Evolutionary conservation across 2,329 filamentous ascomycete genomes (phyloP), one percentile per base, ranked within the genome.

Genomic region (Cadophora sp.): DNA sequence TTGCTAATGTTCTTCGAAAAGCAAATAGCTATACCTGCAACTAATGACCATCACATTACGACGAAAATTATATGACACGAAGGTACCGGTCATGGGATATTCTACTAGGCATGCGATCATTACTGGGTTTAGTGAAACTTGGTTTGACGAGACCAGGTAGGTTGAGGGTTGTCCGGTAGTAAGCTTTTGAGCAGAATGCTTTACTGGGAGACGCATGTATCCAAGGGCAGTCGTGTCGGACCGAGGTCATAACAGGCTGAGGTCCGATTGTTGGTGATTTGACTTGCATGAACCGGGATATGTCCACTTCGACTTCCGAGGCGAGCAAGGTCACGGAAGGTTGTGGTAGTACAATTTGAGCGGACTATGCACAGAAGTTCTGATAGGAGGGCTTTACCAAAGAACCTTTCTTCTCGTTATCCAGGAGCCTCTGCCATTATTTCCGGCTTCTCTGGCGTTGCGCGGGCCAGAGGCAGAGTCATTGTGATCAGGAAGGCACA

Each of bases 231-330:
- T n/a, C 24, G n/a, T n/a, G n/a, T 29, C 14, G 26, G 51, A 55
- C 26, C 51, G 27, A n/a, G 26, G 14, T 31, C 14, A n/a, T 14
- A 55, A 31, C 16, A 31, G 51, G 51, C 51, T 31, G 26, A 55
- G 27, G 26, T 31, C 51, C 51, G 51, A 55, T 2, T 55, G 51
- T 55, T 55, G 51, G 51, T 55, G 51, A 55, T n/a, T 55, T 31
- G 26, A 31, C 27, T 29, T 55, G 51, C 51, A 55, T 55, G 16
- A 31, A 31, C 26, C 7, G 22, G 22, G 14, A n/a, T n/a, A n/a
- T n/a, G n/a, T n/a, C 37, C 37, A 43, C 7, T 43, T 43, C 37
- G 3, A 43, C 6, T 43, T 9, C 14, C 37, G 7, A 3, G 12
- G 6, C 37, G 12, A 43, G 12, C 7, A 16, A 43, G 37, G 3